Evolutionary conservation across 208 protist genomes (phyloP).

Genomic region (Trypanosoma brucei): DNA sequence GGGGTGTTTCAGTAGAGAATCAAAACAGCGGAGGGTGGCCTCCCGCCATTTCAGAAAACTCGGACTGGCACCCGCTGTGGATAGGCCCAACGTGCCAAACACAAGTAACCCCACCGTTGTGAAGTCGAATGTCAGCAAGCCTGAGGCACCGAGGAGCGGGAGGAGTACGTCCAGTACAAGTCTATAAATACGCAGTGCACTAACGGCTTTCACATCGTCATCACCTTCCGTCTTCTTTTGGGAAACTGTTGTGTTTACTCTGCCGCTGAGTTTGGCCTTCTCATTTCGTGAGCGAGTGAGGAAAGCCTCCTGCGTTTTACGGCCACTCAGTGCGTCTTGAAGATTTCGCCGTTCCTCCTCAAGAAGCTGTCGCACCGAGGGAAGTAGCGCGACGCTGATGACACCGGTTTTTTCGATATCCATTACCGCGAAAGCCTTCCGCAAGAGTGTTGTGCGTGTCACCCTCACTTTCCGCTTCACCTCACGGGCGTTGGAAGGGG

Average conservation of each 20-base stretch:
- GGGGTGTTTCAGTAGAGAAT: constrained; percentile 18
- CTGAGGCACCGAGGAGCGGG: constrained; percentile 36
- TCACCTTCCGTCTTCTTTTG: neutral
- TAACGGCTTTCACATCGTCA: neutral
- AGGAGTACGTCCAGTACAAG: constrained; percentile 65
- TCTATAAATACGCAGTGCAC: constrained; percentile 32
- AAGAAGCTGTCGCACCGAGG: constrained; percentile 36
- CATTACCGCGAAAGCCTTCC: constrained; percentile 54
- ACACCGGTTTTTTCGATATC: constrained; percentile 42
- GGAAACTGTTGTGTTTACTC: constrained; percentile 1
- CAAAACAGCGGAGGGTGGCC: constrained; percentile 49
- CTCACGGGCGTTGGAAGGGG: neutral
- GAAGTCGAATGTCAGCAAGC: constrained; percentile 55
- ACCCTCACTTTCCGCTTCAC: constrained; percentile 12
- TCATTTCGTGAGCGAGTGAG: constrained; percentile 6
- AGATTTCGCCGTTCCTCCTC: constrained; percentile 40
- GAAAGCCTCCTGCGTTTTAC: neutral
- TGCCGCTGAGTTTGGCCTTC: constrained; percentile 4
- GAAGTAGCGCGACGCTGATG: constrained; percentile 30
- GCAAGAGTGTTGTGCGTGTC: constrained; percentile 31
- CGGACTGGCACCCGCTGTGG: constrained; percentile 7
- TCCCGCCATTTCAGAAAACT: constrained; percentile 37
- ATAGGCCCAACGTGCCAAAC: constrained; percentile 37
- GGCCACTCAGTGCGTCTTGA: constrained; percentile 9
- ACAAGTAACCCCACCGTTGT: constrained; percentile 50